Evolutionary conservation across 257 asterid species (phyloP).

Genomic region (Mentha longifolia): DNA sequence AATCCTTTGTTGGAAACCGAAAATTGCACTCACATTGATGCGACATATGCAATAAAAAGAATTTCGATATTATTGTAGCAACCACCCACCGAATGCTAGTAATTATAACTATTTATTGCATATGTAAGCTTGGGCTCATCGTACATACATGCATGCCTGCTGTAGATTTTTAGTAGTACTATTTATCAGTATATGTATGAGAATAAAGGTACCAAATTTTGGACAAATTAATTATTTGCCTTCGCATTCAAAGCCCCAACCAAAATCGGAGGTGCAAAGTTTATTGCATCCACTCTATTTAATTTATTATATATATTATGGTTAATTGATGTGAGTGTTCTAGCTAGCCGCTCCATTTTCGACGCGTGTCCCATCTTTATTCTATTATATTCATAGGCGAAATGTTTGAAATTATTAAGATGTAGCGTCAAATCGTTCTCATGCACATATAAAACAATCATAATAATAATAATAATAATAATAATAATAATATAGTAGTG

Average conservation of each 20-base stretch:
- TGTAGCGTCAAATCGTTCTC: not conserved
- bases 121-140: not conserved
- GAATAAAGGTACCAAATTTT: not conserved
- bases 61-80: not conserved
- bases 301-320: no score
- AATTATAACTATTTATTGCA: not conserved
- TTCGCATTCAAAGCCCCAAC: constrained; percentile 27
- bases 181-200: not conserved
- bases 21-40: not conserved
- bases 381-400: not conserved
- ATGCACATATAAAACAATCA: not conserved
- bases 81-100: constrained; percentile 23
- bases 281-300: no score
- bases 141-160: not conserved
- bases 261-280: constrained; percentile 1
- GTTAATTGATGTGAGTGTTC: not conserved
- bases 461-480: no score
- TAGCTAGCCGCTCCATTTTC: not conserved
- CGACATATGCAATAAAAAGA: not conserved
- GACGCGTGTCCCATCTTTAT: not conserved
- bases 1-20: not conserved
- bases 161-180: not conserved
- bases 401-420: not conserved
- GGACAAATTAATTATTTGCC: constrained; percentile 3
- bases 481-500: not conserved